Evolutionary conservation across 2,329 filamentous ascomycete species (phyloP).

Genomic region (Mollisia scopiformis): DNA sequence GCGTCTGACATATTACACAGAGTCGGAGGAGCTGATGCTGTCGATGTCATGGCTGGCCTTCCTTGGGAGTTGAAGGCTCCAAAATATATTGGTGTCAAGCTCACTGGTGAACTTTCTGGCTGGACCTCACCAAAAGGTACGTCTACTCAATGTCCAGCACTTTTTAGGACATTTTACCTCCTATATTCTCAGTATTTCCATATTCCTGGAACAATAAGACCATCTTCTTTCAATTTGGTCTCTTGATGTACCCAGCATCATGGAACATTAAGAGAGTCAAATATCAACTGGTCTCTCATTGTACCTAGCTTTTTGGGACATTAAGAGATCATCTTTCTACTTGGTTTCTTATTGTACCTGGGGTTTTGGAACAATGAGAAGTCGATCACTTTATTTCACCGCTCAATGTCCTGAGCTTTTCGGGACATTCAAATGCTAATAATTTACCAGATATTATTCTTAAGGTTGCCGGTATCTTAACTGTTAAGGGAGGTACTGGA

Average conservation of each 20-base stretch:
- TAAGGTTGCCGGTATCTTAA: conserved; percentile 94
- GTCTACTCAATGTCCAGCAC: conserved; percentile 31
- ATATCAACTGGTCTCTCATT: no score
- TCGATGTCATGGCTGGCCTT: conserved; percentile 96
- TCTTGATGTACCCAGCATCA: no score
- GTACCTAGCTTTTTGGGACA: no score
- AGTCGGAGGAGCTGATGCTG: conserved; percentile 88
- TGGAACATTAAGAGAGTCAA: no score
- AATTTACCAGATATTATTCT: conserved; percentile 79
- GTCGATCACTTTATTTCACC: no score
- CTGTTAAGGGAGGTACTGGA: conserved; percentile 97
- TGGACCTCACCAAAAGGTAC: conserved; percentile 93
- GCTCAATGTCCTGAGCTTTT: neutral
- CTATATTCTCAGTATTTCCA: no score
- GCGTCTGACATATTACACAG: neutral
- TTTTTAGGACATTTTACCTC: neutral
- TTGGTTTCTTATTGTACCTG: no score
- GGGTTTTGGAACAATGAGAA: no score
- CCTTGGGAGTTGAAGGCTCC: conserved; percentile 99
- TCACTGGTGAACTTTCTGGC: conserved; percentile 85
- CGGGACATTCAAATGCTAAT: neutral
- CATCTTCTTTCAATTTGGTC: no score
- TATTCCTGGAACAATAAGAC: no score
- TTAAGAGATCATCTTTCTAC: no score
- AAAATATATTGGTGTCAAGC: conserved; percentile 94